Conservation (phyloP, 2,329 filamentous ascomycete genomes). For the Claviceps sp. region DNA sequence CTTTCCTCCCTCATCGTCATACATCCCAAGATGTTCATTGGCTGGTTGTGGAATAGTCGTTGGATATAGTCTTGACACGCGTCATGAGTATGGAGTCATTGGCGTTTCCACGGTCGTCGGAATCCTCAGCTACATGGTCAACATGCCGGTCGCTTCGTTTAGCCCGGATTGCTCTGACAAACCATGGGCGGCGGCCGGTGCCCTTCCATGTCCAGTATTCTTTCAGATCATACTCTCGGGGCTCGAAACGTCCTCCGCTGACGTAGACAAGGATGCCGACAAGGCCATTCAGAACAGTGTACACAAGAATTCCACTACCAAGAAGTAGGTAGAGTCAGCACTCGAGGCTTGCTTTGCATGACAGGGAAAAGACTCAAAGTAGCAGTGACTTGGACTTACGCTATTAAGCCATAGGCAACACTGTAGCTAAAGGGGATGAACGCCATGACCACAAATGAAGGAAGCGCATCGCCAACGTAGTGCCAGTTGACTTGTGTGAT, state of each 20-base stretch:
- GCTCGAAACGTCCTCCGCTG: conserved; percentile 30
- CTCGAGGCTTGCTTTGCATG: not conserved
- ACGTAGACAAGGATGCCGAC: conserved; percentile 31
- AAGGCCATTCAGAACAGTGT: conserved; percentile 34
- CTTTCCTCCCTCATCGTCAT: not conserved
- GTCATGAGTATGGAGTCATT: conserved; percentile 1
- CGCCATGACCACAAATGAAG: conserved; percentile 61
- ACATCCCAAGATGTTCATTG: not conserved
- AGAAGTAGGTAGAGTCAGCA: conserved; percentile 1
- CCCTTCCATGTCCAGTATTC: conserved; percentile 43
- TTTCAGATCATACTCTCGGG: conserved; percentile 39
- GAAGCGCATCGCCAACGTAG: conserved; percentile 62
- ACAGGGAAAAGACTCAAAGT: not conserved
- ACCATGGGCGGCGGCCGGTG: conserved; percentile 32
- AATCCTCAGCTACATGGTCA: not conserved
- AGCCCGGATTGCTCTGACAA: conserved; percentile 25
- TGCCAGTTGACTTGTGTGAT: conserved; percentile 64
- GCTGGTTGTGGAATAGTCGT: conserved; percentile 4
- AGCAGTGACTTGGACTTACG: conserved; percentile 29
- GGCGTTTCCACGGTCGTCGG: conserved; percentile 1
- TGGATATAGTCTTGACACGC: conserved; percentile 5
- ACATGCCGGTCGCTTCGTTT: not conserved
- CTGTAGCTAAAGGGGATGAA: conserved; percentile 71
- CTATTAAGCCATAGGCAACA: conserved; percentile 65
- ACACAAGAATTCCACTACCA: conserved; percentile 38